Evolutionary conservation across 371 early-diverging fungal species (phyloP), one percentile per base, ranked within the genome.

Genomic region (Circinella umbellata): DNA sequence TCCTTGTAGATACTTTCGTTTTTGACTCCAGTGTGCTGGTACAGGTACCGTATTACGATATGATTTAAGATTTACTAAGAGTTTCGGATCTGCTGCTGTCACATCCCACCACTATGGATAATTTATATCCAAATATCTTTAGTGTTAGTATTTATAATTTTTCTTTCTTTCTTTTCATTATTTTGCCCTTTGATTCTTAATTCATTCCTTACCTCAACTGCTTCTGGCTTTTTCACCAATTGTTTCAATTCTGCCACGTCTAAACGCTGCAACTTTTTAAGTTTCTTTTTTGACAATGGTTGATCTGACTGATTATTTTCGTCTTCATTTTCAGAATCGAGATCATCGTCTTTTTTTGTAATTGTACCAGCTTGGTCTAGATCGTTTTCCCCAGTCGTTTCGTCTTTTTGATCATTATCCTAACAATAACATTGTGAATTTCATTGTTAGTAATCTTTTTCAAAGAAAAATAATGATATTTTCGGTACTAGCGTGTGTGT

Each of bases 21-120:
- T 98, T 71, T 95, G 94, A 61, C 89, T 90, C 99, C 99, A 99
- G 77, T 99, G 98, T 34, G 85, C 79, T 11, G 99, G 99, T 0
- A 99, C 96, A 15, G 98, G 98, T 7, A 99, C 98, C 0, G 96
- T 91, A 75, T 98, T 97, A 60, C 95, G 86, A 63, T 89, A 88
- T 4, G 96, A 88, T 79, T 99, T 99, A 20, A 99, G 81, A 18
- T 90, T 81, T 3, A 97, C 95, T n/a, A 98, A 85, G 15, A 97
- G 84, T 39, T 90, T 88, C 4, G 98, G 98, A 74, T 98, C 98
- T 4, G 87, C 81, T 0, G 98, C 95, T 17, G 95, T 95, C 4
- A 92, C 92, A 84, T 97, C 99, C 67, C 95, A 94, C 96, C 97
- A 95, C 85, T 88, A 67, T 34, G 39, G 17, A 20, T 15, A 34